Percentiles rank a stretch among this genome's conserved stretches.
phyloP scores from a whole-genome alignment of 345 rosid species.

The Combretum micranthum region DNA sequence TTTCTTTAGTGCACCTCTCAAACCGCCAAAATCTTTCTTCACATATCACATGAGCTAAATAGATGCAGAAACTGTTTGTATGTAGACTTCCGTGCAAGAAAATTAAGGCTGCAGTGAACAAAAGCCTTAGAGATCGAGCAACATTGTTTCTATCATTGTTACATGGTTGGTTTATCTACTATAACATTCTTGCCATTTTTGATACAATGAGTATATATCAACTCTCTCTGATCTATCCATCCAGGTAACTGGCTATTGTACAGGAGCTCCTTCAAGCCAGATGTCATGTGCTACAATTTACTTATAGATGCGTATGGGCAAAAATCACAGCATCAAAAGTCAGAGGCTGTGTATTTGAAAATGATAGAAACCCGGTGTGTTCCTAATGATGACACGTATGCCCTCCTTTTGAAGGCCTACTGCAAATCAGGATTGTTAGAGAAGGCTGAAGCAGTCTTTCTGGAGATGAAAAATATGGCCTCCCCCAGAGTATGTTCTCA shows the following conservation, averaged over 20 bases:
- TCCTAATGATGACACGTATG: conserved; percentile 89
- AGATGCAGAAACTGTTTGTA: too few relatives aligned
- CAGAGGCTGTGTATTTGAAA: conserved; percentile 58
- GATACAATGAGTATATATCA: background rate
- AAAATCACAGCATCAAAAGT: conserved; percentile 53
- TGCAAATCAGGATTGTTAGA: conserved; percentile 48
- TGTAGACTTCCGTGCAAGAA: too few relatives aligned
- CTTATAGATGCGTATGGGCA: conserved; percentile 87
- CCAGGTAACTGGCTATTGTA: conserved; percentile 76
- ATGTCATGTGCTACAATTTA: conserved; percentile 80
- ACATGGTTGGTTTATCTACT: too few relatives aligned
- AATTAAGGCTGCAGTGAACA: too few relatives aligned
- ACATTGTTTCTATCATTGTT: too few relatives aligned
- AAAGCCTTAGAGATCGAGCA: too few relatives aligned
- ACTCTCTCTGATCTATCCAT: conserved; percentile 23
- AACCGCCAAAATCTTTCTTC: too few relatives aligned
- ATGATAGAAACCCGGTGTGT: conserved; percentile 71
- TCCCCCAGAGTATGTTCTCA: conserved; percentile 61
- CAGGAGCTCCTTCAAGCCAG: conserved; percentile 77
- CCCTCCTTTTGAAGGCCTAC: conserved; percentile 74
- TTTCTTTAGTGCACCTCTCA: too few relatives aligned
- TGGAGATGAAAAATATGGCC: conserved; percentile 70
- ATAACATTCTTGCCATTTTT: background rate
- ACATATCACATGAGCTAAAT: too few relatives aligned
- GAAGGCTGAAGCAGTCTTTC: conserved; percentile 70